phyloP scores from a whole-genome alignment of 1,284 basidiomycete genomes.

The Ustilago curta region DNA sequence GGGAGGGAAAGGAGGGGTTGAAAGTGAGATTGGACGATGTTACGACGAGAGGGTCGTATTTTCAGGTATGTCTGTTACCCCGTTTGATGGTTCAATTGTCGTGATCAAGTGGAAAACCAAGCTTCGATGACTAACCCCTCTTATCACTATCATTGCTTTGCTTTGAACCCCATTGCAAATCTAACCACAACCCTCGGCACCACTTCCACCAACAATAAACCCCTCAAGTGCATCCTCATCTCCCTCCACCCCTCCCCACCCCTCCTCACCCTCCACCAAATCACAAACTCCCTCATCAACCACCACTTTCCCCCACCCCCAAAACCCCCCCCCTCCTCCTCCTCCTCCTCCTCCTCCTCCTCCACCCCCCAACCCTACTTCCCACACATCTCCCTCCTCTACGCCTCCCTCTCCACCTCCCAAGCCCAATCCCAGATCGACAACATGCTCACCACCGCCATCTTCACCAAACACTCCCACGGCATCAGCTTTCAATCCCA shows the following conservation, averaged over 20 bases:
- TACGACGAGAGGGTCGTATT: conserved; percentile 23
- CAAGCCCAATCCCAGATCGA: conserved; percentile 31
- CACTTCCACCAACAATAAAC: not conserved
- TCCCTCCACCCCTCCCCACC: not conserved
- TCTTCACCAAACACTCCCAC: not conserved
- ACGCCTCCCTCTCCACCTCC: conserved; percentile 16
- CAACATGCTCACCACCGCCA: conserved; percentile 7
- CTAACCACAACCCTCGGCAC: no score
- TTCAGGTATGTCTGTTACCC: conserved; percentile 37
- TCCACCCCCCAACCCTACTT: conserved; percentile 21
- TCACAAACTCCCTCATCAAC: conserved; percentile 6
- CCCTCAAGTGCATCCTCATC: conserved; percentile 29
- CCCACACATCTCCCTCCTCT: conserved; percentile 49
- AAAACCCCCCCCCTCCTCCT: conserved; percentile 7
- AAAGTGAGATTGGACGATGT: conserved; percentile 19
- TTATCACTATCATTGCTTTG: no score
- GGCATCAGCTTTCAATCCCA: conserved; percentile 10
- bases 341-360: conserved; percentile 11
- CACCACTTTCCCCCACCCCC: conserved; percentile 17
- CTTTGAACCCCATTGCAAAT: no score
- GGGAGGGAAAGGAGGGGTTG: not conserved
- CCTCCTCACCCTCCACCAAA: conserved; percentile 18
- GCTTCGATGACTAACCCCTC: no score
- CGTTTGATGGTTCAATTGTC: no score
- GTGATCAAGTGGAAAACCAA: no score